Base-by-base conservation (phyloP, 768 basidiomycete genomes). In the Crucibulum laeve region DNA sequence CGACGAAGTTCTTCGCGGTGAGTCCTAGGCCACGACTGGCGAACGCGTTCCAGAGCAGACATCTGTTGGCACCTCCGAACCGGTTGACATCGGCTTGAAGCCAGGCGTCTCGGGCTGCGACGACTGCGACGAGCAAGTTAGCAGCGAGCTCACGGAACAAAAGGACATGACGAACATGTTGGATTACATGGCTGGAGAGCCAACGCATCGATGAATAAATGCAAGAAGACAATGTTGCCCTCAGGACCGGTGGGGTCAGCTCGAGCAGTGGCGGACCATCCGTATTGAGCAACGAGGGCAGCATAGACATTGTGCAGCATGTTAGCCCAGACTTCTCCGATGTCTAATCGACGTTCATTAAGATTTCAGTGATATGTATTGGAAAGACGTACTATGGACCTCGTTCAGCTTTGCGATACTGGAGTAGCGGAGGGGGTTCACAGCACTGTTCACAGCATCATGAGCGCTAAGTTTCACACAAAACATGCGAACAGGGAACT, bases 291-390 rank as follows among this genome's bases (percentile, higher is more conserved):
- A n/a, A 63, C 54, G 23, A 65, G 55, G 8, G 51, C 54, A 3
- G 59, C 57, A 40, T 51, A 53, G 18, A 65, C 56, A 23, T 58
- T 60, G 47, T 62, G 61, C 1, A 63, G 53, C 32, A 63, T 57
- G 45, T 62, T 62, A 1, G 63, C 62, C 63, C 63, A 65, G 25
- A 78, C 67, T 55, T 76, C 76, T 19, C 77, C 77, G 46, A 77
- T 76, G n/a, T n/a, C n/a, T n/a, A n/a, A n/a, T n/a, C n/a, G n/a
- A n/a, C n/a, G n/a, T n/a, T n/a, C n/a, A n/a, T n/a, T n/a, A n/a
- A n/a, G n/a, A n/a, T n/a, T n/a, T n/a, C n/a, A n/a, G n/a, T n/a
- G n/a, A n/a, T n/a, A n/a, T n/a, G n/a, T n/a, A n/a, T n/a, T n/a
- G n/a, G n/a, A n/a, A n/a, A n/a, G n/a, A n/a, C n/a, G n/a, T n/a